Evolutionary conservation across 2,329 filamentous ascomycete genomes (phyloP).

Genomic region (Ilyonectria sp.): DNA sequence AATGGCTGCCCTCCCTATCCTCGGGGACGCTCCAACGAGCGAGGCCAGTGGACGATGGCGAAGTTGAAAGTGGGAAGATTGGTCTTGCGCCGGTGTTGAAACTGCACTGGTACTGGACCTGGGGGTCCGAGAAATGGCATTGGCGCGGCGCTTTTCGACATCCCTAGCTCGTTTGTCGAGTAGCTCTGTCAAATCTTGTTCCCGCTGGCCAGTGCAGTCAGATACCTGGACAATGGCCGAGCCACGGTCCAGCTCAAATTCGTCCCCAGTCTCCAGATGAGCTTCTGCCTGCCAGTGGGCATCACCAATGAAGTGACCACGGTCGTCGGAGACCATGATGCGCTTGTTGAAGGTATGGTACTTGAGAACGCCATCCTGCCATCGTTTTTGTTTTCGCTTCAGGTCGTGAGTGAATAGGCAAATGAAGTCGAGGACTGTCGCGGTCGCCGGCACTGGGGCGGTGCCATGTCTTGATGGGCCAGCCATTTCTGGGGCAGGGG

Average conservation of each 20-base stretch:
- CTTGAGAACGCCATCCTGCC: slow-evolving; percentile 92
- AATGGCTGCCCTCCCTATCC: slow-evolving; percentile 53
- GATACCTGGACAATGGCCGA: slow-evolving; percentile 85
- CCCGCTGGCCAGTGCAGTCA: slow-evolving; percentile 78
- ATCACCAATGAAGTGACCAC: slow-evolving; percentile 86
- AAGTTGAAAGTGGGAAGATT: slow-evolving; percentile 53
- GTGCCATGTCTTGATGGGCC: slow-evolving; percentile 10
- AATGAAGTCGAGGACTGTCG: slow-evolving; percentile 83
- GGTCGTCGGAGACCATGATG: slow-evolving; percentile 90
- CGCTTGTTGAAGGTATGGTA: slow-evolving; percentile 94
- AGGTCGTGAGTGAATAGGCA: slow-evolving; percentile 92
- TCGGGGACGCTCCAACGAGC: slow-evolving; percentile 50
- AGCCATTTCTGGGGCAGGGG: slow-evolving; percentile 34
- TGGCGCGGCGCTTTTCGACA: slow-evolving; percentile 64
- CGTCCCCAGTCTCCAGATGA: slow-evolving; percentile 84
- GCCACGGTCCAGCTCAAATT: slow-evolving; percentile 83
- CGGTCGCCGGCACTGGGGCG: slow-evolving; percentile 60
- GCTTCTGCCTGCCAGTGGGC: slow-evolving; percentile 82
- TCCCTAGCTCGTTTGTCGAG: slow-evolving; percentile 78
- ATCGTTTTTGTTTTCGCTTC: slow-evolving; percentile 88
- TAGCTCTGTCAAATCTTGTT: slow-evolving; percentile 85
- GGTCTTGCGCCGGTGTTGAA: slow-evolving; percentile 40
- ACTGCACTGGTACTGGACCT: slow-evolving; percentile 41
- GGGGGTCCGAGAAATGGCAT: slow-evolving; percentile 57
- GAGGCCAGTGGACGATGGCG: slow-evolving; percentile 62